Evolutionary conservation across 345 rosid species (phyloP), one percentile per base, ranked within the genome.

Genomic region (Citrus inodora): DNA sequence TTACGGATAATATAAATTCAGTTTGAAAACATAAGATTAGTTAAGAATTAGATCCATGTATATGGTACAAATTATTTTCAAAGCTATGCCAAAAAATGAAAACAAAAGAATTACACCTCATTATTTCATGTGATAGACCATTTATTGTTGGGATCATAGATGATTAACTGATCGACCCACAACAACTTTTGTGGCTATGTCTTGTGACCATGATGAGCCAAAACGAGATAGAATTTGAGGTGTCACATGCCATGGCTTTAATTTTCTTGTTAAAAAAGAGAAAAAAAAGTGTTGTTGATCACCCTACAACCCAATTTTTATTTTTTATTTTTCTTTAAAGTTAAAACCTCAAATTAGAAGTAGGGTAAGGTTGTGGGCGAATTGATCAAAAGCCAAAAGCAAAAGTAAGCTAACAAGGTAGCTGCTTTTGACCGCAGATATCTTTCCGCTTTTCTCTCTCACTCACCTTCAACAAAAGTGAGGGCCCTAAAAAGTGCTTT

Each of bases 381-480:
- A 74, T 30, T 55, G 48, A 71, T 37, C 51, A 25, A 72, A 72
- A 78, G 74, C 71, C 67, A 71, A 79, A 76, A 78, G 79, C 53
- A 60, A 62, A 61, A 59, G 33, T 8, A 9, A 28, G 25, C 5
- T 1, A 22, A n/a, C 22, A 42, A 60, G 53, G 46, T 27, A 67
- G 51, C 46, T 33, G 68, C 82, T 79, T 80, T 79, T 72, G 80
- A 83, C 80, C 67, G 59, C 5, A 33, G 17, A 2, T 30, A 21
- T 38, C 42, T 67, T 62, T 77, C 30, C n/a, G 9, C 21, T 10
- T 51, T 51, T 24, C 59, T 68, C 28, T 35, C 11, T 69, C 59
- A 32, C 38, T 56, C 74, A 32, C 21, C 76, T 58, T 71, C 32
- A 71, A 9, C 22, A 38, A 70, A 80, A 63, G 69, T 17, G n/a